Evolutionary conservation across 371 early-diverging fungal genomes (phyloP).

Genomic region (Rhizopus delemar): DNA sequence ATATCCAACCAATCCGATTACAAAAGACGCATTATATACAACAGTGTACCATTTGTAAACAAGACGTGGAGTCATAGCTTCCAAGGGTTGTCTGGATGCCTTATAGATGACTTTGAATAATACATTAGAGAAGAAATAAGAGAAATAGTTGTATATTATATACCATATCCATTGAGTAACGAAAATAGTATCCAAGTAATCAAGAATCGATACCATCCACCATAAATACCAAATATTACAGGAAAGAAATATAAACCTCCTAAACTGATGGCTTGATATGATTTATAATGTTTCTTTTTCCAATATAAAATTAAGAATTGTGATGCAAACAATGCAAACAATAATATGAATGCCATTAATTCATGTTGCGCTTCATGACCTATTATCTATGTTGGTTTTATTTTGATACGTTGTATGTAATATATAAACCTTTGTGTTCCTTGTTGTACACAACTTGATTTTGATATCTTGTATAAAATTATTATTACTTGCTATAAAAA

Average conservation of each 20-base stretch:
- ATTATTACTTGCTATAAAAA: too few relatives aligned
- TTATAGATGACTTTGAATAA: constrained; percentile 51
- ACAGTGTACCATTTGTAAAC: constrained; percentile 74
- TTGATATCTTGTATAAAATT: constrained; percentile 23
- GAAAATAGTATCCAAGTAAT: constrained; percentile 48
- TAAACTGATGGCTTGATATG: constrained; percentile 76
- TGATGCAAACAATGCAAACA: constrained; percentile 67
- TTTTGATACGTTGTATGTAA: neutral
- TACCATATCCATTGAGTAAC: constrained; percentile 46
- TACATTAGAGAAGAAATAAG: neutral
- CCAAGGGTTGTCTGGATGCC: constrained; percentile 64
- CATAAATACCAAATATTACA: constrained; percentile 50
- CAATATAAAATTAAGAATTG: constrained; percentile 77
- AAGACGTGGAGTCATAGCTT: constrained; percentile 67
- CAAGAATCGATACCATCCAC: constrained; percentile 53
- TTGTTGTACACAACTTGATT: constrained; percentile 38
- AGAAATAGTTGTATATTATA: neutral
- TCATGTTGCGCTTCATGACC: constrained; percentile 75
- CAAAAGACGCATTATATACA: constrained; percentile 64
- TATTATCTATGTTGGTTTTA: constrained; percentile 1
- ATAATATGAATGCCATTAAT: constrained; percentile 77
- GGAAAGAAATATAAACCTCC: constrained; percentile 77
- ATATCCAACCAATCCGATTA: constrained; percentile 65
- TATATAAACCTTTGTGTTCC: constrained; percentile 43
- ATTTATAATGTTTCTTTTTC: constrained; percentile 75